Evolutionary conservation across 768 basidiomycete species (phyloP).

Genomic region (Kwoniella dejecticola): DNA sequence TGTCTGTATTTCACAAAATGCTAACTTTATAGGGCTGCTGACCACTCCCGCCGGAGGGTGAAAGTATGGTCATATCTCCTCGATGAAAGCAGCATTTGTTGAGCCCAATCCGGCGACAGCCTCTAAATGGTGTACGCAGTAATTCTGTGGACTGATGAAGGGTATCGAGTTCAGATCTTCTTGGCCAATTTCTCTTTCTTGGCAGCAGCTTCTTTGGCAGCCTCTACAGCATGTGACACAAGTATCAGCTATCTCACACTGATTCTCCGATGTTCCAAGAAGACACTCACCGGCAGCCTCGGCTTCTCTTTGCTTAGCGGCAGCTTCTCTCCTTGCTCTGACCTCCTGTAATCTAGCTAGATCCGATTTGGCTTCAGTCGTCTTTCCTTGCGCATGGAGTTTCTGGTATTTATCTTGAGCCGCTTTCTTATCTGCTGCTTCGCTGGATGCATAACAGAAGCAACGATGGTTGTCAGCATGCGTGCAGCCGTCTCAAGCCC

Average conservation of each 20-base stretch:
- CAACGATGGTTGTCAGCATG: too few relatives aligned
- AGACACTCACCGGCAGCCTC: slow-evolving; percentile 72
- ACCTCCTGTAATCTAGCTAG: slow-evolving; percentile 80
- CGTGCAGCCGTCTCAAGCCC: too few relatives aligned
- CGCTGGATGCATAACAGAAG: slow-evolving; percentile 60
- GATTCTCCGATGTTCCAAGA: not conserved
- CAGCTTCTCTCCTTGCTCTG: slow-evolving; percentile 80
- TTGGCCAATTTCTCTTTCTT: slow-evolving; percentile 44
- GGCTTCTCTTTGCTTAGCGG: slow-evolving; percentile 82
- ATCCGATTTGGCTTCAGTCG: slow-evolving; percentile 84
- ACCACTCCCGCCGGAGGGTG: too few relatives aligned
- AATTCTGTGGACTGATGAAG: too few relatives aligned
- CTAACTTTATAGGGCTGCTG: too few relatives aligned
- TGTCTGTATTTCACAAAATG: not conserved
- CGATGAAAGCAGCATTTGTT: too few relatives aligned
- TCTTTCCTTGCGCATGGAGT: slow-evolving; percentile 69
- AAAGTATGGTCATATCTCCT: too few relatives aligned
- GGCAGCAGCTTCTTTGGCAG: slow-evolving; percentile 44
- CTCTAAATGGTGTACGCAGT: too few relatives aligned
- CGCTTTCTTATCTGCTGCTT: slow-evolving; percentile 88
- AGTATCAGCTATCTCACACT: slow-evolving; percentile 15
- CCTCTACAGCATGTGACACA: slow-evolving; percentile 25
- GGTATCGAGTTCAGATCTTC: not conserved
- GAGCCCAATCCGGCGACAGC: too few relatives aligned
- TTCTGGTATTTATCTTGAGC: slow-evolving; percentile 87